Percentiles rank a stretch among this genome's conserved stretches.
phyloP scores from a whole-genome alignment of 306 rosid genomes.

The Cucumis hystrix region DNA sequence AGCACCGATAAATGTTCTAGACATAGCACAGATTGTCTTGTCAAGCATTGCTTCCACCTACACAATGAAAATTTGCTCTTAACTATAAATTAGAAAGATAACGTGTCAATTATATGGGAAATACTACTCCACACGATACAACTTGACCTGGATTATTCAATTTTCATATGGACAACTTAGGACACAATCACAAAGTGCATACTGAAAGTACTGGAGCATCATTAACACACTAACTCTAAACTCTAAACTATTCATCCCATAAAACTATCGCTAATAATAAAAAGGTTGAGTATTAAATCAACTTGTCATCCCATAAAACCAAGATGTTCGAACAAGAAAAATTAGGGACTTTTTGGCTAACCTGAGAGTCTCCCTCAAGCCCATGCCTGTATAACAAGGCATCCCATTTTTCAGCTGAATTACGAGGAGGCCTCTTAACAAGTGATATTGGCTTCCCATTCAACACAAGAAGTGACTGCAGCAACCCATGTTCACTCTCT shows the following conservation, averaged over 20 bases:
- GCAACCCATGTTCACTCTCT: slow-evolving; percentile 73
- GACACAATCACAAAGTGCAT: background rate
- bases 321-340: slow-evolving; percentile 1
- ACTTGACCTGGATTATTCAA: background rate
- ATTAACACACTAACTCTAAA: background rate
- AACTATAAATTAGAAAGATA: background rate
- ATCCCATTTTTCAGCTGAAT: slow-evolving; percentile 96
- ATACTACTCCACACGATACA: background rate
- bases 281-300: background rate
- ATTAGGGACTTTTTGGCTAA: slow-evolving; percentile 15
- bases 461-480: slow-evolving; percentile 65
- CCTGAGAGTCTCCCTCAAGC: slow-evolving; percentile 72
- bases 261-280: background rate
- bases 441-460: slow-evolving; percentile 69
- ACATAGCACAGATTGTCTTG: slow-evolving; percentile 93
- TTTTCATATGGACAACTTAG: background rate
- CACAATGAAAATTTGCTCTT: background rate
- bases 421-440: slow-evolving; percentile 72
- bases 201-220: background rate
- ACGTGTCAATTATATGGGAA: background rate
- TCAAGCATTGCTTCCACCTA: slow-evolving; percentile 98
- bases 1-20: slow-evolving; percentile 83
- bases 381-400: slow-evolving; percentile 77
- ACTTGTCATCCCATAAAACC: background rate
- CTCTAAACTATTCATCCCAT: background rate